Evolutionary conservation across 257 asterid genomes (phyloP), one percentile per base, ranked within the genome.

Genomic region (Rehmannia glutinosa): DNA sequence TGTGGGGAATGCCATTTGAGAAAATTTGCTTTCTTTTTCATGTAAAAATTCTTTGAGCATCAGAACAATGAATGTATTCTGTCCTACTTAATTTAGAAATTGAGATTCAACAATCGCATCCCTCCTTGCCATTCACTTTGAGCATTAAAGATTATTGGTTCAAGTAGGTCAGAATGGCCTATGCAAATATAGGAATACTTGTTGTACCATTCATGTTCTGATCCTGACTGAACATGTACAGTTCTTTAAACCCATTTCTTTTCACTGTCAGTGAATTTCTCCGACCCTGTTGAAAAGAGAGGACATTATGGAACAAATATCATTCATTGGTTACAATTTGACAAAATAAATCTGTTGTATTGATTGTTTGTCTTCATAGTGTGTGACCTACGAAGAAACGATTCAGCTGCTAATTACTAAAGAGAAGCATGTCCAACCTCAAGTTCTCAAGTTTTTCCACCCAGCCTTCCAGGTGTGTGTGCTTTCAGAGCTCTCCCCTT

Each of bases 161-260:
- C 62, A 50, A 89, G 95, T 73, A 87, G 27, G 3, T 96, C 91
- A 0, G 91, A 76, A 24, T 86, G 91, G 66, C 96, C 96, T 20
- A 87, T 42, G 74, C 95, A 83, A 61, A 89, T 64, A 62, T 82
- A 85, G 1, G 96, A 81, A 47, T 76, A 92, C 52, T 80, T 84
- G 67, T 82, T 61, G 45, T 92, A 84, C 75, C 70, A 73, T 52
- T 82, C 89, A 42, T 92, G 92, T 32, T 73, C 78, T 12, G 92
- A 88, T 54, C 95, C 97, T 3, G 97, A 73, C 97, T 91, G 45
- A 81, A 72, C 78, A 86, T 33, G 76, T 91, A 91, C 64, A 86
- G 59, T 82, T 91, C 96, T 10, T 82, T 42, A 76, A 88, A 88
- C 25, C 96, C 96, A 19, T 82, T 72, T 66, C 95, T 75, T 67